Conservation (phyloP, 2,329 filamentous ascomycete genomes). For the Botrytis sinoallii region DNA sequence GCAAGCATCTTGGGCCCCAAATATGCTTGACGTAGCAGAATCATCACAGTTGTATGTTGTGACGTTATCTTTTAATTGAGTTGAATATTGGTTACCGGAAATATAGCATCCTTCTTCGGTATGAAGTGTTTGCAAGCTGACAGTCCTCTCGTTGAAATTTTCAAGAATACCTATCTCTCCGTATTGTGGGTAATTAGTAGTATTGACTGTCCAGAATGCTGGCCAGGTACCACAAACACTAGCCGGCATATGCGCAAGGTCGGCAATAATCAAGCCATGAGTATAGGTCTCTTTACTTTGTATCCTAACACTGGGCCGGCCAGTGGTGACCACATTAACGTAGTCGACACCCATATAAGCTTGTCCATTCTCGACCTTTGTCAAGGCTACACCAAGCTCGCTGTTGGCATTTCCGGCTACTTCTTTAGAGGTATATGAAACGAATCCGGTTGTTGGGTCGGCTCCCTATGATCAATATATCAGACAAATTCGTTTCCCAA, state of each 20-base stretch:
- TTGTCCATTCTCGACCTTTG: constrained; percentile 49
- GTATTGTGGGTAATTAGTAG: constrained; percentile 48
- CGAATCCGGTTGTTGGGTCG: constrained; percentile 66
- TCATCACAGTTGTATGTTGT: constrained; percentile 30
- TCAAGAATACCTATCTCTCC: constrained; percentile 67
- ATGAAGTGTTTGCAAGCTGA: constrained; percentile 61
- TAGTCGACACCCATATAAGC: constrained; percentile 69
- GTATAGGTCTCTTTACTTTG: constrained; percentile 61
- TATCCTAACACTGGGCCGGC: constrained; percentile 63
- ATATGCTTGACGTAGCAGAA: constrained; percentile 33
- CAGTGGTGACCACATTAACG: constrained; percentile 51
- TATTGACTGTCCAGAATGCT: constrained; percentile 65
- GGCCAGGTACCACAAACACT: constrained; percentile 72
- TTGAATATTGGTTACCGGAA: constrained; percentile 28
- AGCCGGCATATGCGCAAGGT: constrained; percentile 60
- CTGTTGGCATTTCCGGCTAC: constrained; percentile 50
- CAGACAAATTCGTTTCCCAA: background rate
- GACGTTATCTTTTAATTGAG: background rate
- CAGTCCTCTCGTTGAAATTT: constrained; percentile 59
- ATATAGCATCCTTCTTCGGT: constrained; percentile 48
- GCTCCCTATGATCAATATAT: constrained; percentile 29
- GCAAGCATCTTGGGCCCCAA: constrained; percentile 40
- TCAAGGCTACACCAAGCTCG: constrained; percentile 41
- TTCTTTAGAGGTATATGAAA: constrained; percentile 52
- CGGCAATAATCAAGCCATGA: constrained; percentile 66